Evolutionary conservation across 1,284 basidiomycete genomes (phyloP), one percentile per base, ranked within the genome.

Genomic region (Lentinula novae-zelandiae): DNA sequence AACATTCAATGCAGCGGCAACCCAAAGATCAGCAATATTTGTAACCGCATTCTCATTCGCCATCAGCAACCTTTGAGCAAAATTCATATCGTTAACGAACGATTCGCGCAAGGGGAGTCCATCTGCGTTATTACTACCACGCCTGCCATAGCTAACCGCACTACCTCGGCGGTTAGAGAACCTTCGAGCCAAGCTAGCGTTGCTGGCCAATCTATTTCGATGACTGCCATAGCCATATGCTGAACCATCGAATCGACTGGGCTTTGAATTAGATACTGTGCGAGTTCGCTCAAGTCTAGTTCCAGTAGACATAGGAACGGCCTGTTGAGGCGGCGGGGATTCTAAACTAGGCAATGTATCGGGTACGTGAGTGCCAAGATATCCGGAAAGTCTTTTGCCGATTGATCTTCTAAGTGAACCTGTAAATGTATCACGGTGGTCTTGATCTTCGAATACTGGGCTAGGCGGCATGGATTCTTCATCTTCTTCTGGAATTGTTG

Each of bases 41-140:
- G 90, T 93, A 6, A 95, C 92, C 1, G 91, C 89, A 69, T 93
- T 90, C 71, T 95, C 93, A 72, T 96, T 95, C 3, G 95, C 93
- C 76, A 96, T 87, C 33, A 96, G 77, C n/a, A 96, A 73, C 64
- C 92, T 83, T 70, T 98, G 93, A 0, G 96, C 92, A 67, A 98
- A 93, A 68, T 90, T 92, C 58, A 90, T 77, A 65, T 89, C 87
- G 17, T 72, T 73, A 7, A 76, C 74, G 9, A 72, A 69, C 1
- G 75, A 75, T 15, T 74, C 75, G 49, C 74, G 71, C 13, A 44
- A n/a, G 33, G 53, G 38, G 8, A 70, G 66, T 57, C 74, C 75
- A 62, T 80, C 79, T 48, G 73, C 64, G 63, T 76, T 46, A 22
- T 46, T 79, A 69, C 82, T 84, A 34, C 80, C 79, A 49, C 82